Evolutionary conservation across 225 moss, liverwort and hornwort species (phyloP).

Genomic region (Sphagnum contortum): DNA sequence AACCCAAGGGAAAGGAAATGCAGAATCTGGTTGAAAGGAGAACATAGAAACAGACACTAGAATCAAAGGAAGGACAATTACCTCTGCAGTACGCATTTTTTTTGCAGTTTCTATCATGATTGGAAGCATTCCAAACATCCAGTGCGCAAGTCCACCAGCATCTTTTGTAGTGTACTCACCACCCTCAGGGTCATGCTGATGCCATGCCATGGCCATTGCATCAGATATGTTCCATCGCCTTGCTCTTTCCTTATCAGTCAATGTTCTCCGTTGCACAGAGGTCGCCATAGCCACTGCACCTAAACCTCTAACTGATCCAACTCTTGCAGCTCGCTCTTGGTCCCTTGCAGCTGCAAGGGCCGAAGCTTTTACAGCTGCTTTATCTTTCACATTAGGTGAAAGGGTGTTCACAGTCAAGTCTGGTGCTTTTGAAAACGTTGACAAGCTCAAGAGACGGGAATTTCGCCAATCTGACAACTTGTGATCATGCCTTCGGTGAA

Average conservation of each 20-base stretch:
- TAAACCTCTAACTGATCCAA: constrained; percentile 86
- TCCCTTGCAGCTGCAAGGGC: constrained; percentile 84
- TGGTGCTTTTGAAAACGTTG: constrained; percentile 49
- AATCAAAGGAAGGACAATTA: constrained; percentile 1
- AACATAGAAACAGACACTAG: too few species aligned
- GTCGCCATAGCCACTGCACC: constrained; percentile 99
- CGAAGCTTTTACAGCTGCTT: constrained; percentile 77
- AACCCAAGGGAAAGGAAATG: too few species aligned
- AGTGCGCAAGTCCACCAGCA: constrained; percentile 44
- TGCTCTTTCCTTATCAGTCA: constrained; percentile 84
- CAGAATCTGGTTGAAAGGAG: too few species aligned
- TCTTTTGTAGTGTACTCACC: constrained; percentile 61
- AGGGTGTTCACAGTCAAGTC: constrained; percentile 49
- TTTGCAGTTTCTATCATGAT: constrained; percentile 96
- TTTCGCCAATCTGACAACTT: constrained; percentile 46
- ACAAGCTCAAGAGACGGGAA: constrained; percentile 60
- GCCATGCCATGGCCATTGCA: constrained; percentile 85
- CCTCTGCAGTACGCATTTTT: constrained; percentile 83
- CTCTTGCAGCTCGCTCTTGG: constrained; percentile 87
- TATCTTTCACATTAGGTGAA: constrained; percentile 44
- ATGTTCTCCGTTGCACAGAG: constrained; percentile 77
- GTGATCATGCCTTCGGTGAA: constrained; percentile 48
- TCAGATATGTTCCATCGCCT: constrained; percentile 85
- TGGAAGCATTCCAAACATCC: constrained; percentile 71
- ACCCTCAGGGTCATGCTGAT: too few species aligned